Percentiles rank a stretch among this genome's conserved stretches.
Conservation (phyloP, 768 basidiomycete genomes). For the Kwoniella bestiolae region DNA sequence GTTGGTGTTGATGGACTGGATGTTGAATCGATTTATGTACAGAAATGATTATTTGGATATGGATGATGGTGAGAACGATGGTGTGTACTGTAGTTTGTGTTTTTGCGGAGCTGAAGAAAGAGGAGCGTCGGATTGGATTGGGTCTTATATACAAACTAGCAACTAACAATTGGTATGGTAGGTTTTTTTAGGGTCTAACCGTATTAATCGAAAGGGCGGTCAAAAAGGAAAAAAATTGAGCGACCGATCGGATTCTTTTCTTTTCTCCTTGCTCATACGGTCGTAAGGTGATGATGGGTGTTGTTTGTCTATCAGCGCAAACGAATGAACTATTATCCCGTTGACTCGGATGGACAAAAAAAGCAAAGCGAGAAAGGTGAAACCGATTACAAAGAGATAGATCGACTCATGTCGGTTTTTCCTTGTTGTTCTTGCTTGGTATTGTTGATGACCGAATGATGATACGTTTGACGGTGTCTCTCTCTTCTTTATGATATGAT, state of each 20-base stretch:
- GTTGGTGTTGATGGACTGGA: neutral
- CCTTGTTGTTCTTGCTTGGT: too few species aligned
- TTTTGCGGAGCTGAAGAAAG: neutral
- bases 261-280: too few species aligned
- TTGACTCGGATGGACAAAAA: slow-evolving; percentile 1
- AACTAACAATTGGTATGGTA: slow-evolving; percentile 1
- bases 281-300: too few species aligned
- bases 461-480: neutral
- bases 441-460: too few species aligned
- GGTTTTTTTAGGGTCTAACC: neutral
- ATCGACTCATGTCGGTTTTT: too few species aligned
- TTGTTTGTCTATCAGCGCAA: too few species aligned
- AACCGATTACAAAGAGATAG: too few species aligned
- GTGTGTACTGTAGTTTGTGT: neutral
- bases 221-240: neutral
- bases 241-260: slow-evolving; percentile 5
- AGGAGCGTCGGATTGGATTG: neutral
- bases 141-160: neutral
- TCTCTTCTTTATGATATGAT: neutral
- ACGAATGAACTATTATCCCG: neutral
- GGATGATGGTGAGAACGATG: neutral
- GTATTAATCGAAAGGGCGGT: neutral
- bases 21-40: neutral
- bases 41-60: neutral
- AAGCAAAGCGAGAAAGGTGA: too few species aligned